phyloP scores from a whole-genome alignment of 495 filamentous ascomycete genomes.

The Coniosporium apollinis region DNA sequence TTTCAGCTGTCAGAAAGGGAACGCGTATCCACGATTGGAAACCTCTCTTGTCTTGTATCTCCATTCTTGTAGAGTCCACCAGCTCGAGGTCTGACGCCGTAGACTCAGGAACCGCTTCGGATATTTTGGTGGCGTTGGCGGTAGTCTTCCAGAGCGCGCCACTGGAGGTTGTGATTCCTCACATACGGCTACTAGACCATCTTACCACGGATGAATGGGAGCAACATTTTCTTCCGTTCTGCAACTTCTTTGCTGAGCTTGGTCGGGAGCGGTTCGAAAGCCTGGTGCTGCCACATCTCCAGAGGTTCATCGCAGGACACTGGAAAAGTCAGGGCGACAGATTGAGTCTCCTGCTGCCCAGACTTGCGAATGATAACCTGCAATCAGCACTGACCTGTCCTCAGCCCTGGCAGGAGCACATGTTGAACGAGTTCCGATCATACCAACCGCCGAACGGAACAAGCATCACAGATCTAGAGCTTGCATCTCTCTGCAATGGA shows the following conservation, averaged over 20 bases:
- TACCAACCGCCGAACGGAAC: no score
- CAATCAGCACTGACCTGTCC: slow-evolving; percentile 1
- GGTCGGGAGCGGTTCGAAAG: slow-evolving; percentile 59
- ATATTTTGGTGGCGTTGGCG: slow-evolving; percentile 30
- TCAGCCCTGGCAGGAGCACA: slow-evolving; percentile 1
- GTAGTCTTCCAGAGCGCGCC: slow-evolving; percentile 56
- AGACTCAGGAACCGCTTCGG: slow-evolving; percentile 15
- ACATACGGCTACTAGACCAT: slow-evolving; percentile 39
- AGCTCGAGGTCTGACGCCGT: slow-evolving; percentile 1
- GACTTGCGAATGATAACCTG: slow-evolving; percentile 33
- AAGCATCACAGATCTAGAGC: no score
- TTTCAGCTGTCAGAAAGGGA: slow-evolving; percentile 61
- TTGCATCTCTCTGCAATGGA: no score
- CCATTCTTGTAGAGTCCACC: slow-evolving; percentile 3
- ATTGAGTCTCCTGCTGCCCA: slow-evolving; percentile 52
- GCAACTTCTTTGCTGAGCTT: slow-evolving; percentile 56
- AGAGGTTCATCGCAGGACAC: slow-evolving; percentile 49
- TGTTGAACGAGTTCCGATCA: slow-evolving; percentile 1
- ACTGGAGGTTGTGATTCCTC: slow-evolving; percentile 60
- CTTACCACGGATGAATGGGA: slow-evolving; percentile 46
- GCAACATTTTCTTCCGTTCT: slow-evolving; percentile 65
- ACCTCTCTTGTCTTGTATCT: slow-evolving; percentile 37
- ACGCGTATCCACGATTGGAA: slow-evolving; percentile 58
- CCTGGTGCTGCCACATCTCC: slow-evolving; percentile 63
- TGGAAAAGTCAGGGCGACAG: slow-evolving; percentile 49